Conservation (phyloP, 805 yeast species). For the Saccharomycopsis javanensis region DNA sequence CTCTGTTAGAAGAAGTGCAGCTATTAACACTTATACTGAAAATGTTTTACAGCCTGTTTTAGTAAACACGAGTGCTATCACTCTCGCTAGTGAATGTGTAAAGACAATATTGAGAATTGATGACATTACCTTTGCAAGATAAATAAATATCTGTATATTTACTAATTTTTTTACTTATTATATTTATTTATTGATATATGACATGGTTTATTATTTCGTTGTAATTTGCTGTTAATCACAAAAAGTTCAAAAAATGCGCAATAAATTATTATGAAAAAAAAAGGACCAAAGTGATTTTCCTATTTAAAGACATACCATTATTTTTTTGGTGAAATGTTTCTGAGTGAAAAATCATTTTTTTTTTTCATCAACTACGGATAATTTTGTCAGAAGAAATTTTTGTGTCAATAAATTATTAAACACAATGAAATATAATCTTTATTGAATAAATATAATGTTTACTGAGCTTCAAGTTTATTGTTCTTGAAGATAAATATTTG, state of each 20-base stretch:
- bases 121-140: conserved; percentile 89
- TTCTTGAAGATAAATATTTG: not conserved
- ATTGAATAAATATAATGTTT: too few relatives aligned
- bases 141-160: conserved; percentile 19
- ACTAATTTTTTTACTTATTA: not conserved
- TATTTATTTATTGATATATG: not conserved
- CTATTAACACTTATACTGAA: conserved; percentile 84
- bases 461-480: not conserved
- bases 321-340: not conserved
- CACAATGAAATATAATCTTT: too few relatives aligned
- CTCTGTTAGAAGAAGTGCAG: conserved; percentile 87
- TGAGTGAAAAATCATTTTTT: not conserved
- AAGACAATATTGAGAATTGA: conserved; percentile 94
- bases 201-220: not conserved
- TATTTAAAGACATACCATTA: too few relatives aligned
- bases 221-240: too few relatives aligned
- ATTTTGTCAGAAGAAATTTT: too few relatives aligned
- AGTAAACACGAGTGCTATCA: conserved; percentile 88
- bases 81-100: conserved; percentile 92
- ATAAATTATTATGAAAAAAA: too few relatives aligned
- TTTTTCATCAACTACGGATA: too few relatives aligned
- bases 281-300: too few relatives aligned
- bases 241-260: too few relatives aligned
- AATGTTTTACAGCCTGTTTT: conserved; percentile 94
- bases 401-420: too few relatives aligned